Evolutionary conservation across 2,329 filamentous ascomycete genomes (phyloP).

Genomic region (Ceratocystis albifundus): DNA sequence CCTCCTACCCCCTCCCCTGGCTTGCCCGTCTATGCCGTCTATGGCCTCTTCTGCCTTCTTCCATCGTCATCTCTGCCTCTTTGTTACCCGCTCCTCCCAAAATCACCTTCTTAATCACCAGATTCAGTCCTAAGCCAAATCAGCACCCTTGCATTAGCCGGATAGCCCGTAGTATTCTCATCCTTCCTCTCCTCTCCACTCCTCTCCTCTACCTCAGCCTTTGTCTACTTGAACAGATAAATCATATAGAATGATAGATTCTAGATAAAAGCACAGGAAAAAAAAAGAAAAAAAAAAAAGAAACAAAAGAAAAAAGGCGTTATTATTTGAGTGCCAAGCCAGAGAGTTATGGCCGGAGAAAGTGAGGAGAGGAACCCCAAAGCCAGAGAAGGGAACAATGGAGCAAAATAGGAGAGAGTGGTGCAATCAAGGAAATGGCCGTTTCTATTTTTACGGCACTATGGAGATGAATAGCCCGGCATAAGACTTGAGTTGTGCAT

Average conservation of each 20-base stretch:
- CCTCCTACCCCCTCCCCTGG: not conserved
- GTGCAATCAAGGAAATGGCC: not conserved
- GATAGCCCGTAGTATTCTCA: conserved; percentile 3
- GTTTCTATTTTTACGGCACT: not conserved
- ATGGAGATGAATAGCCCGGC: not conserved
- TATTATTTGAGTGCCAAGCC: conserved; percentile 6
- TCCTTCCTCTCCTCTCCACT: not conserved
- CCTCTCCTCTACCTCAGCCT: not conserved
- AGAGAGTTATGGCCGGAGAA: not conserved
- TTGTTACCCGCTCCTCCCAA: not conserved
- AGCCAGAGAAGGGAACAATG: not conserved
- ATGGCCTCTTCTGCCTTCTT: not conserved
- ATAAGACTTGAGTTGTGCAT: not conserved
- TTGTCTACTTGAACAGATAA: not conserved
- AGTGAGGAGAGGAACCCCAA: not conserved
- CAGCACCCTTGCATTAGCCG: conserved; percentile 2
- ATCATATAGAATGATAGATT: not conserved
- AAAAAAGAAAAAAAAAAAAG: too few relatives aligned
- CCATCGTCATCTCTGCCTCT: not conserved
- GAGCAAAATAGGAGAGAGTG: not conserved
- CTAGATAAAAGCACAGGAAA: too few relatives aligned
- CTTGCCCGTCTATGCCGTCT: too few relatives aligned
- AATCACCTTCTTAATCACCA: not conserved
- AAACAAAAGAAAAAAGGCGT: too few relatives aligned
- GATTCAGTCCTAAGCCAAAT: not conserved